phyloP scores from a whole-genome alignment of 2,329 filamentous ascomycete species.

The Thielaviopsis euricoi region DNA sequence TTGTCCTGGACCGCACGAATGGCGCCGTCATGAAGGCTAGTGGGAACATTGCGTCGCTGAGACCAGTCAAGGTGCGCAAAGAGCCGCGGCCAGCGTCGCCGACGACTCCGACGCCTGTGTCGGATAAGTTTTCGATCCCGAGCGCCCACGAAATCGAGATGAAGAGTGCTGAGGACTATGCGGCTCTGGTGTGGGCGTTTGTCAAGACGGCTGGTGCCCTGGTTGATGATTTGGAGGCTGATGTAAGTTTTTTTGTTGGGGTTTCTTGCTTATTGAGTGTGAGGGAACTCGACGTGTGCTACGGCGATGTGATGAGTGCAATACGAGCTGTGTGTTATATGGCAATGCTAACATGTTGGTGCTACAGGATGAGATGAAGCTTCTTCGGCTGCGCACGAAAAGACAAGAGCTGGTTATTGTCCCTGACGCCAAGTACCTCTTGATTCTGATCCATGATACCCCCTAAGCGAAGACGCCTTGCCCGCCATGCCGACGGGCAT shows the following conservation, averaged over 20 bases:
- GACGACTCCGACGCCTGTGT: slow-evolving; percentile 21
- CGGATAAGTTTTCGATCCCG: slow-evolving; percentile 16
- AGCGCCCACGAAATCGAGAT: slow-evolving; percentile 30
- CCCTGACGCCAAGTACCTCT: slow-evolving; percentile 61
- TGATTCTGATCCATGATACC: slow-evolving; percentile 71
- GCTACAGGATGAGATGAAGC: slow-evolving; percentile 55
- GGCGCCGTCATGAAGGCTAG: slow-evolving; percentile 62
- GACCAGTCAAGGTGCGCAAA: slow-evolving; percentile 19
- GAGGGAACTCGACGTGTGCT: neutral
- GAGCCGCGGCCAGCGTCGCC: slow-evolving; percentile 1
- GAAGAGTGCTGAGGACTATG: slow-evolving; percentile 54
- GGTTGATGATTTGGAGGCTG: slow-evolving; percentile 55
- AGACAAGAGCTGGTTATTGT: slow-evolving; percentile 76
- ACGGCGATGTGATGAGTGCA: neutral
- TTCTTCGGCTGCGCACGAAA: slow-evolving; percentile 63
- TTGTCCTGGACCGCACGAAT: slow-evolving; percentile 55
- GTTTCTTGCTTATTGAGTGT: too few relatives aligned
- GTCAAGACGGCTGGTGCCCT: slow-evolving; percentile 51
- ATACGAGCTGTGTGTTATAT: neutral
- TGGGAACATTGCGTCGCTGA: slow-evolving; percentile 46
- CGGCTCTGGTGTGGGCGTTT: slow-evolving; percentile 60
- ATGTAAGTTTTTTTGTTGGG: slow-evolving; percentile 29
- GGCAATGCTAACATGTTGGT: slow-evolving; percentile 1
- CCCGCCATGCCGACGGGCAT: too few relatives aligned
- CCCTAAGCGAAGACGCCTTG: slow-evolving; percentile 36